These are phyloP conservation scores for Handroanthus guayacan DNA, from an alignment of 257 asterid species.

Conservation along the genomic window DNA sequence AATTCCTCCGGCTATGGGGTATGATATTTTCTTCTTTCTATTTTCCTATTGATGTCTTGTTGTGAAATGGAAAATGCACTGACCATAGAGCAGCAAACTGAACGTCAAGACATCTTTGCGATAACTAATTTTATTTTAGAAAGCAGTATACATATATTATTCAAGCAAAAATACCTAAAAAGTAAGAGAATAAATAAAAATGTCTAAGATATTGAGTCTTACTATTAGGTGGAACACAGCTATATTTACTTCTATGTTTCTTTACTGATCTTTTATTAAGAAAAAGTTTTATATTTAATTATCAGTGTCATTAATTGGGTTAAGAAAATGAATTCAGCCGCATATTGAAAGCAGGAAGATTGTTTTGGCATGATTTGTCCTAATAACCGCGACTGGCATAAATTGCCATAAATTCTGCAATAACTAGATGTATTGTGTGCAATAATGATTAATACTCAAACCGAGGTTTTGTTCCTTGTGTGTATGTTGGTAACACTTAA, in stretches of 20 bases:
- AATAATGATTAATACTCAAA: background rate
- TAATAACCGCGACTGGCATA: background rate
- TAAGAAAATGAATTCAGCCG: background rate
- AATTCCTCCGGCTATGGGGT: constrained; percentile 99
- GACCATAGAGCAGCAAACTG: background rate
- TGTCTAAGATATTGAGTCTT: background rate
- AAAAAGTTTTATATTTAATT: background rate
- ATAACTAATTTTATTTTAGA: background rate
- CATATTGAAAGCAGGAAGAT: background rate
- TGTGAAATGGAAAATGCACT: background rate
- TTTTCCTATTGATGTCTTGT: background rate
- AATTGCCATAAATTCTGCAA: background rate
- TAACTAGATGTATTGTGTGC: background rate
- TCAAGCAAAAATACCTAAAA: background rate
- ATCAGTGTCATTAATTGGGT: background rate
- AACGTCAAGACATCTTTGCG: background rate
- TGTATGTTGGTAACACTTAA: background rate
- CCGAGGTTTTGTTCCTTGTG: background rate
- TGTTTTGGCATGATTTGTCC: background rate
- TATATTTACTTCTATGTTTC: background rate
- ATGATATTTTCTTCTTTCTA: constrained; percentile 36
- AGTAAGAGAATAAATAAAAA: background rate
- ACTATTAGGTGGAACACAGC: background rate
- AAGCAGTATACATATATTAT: background rate
- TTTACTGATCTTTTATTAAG: background rate